Conservation (phyloP, 805 yeast species). For the Yarrowia sp. region DNA sequence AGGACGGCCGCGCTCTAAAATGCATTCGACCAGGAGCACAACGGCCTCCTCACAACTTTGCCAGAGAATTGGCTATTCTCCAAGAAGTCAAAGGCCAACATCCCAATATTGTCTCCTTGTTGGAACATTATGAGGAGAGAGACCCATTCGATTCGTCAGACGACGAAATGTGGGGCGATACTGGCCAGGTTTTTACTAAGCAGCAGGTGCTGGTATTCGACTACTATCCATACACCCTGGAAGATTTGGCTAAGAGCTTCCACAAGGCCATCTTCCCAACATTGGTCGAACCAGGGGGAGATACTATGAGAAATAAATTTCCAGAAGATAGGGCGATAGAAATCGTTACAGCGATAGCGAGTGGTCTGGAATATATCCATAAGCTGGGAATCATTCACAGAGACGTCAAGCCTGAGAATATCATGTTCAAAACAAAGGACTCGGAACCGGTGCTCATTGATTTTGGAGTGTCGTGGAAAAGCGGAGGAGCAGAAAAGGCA, state of each 20-base stretch:
- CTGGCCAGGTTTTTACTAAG: slow-evolving; percentile 41
- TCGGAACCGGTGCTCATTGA: slow-evolving; percentile 48
- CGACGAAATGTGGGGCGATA: slow-evolving; percentile 35
- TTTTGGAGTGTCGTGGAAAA: slow-evolving; percentile 61
- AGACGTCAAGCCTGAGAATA: slow-evolving; percentile 64
- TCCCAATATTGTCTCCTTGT: slow-evolving; percentile 30
- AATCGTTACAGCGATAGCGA: slow-evolving; percentile 31
- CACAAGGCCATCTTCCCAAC: slow-evolving; percentile 39
- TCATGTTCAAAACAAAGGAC: slow-evolving; percentile 47
- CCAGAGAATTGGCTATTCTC: slow-evolving; percentile 46
- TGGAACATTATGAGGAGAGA: slow-evolving; percentile 32
- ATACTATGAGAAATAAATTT: slow-evolving; percentile 39
- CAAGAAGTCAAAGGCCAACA: slow-evolving; percentile 28
- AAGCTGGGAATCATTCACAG: slow-evolving; percentile 62
- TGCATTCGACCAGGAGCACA: slow-evolving; percentile 49
- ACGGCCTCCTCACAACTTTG: slow-evolving; percentile 52
- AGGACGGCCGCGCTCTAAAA: slow-evolving; percentile 46
- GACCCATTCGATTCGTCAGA: slow-evolving; percentile 32
- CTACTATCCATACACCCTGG: slow-evolving; percentile 40
- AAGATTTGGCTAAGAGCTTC: slow-evolving; percentile 37
- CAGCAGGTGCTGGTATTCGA: slow-evolving; percentile 32
- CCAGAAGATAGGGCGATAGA: slow-evolving; percentile 38
- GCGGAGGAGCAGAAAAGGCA: slow-evolving; percentile 36
- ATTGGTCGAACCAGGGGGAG: slow-evolving; percentile 30
- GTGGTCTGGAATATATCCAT: slow-evolving; percentile 70